Conservation (phyloP, 495 filamentous ascomycete species). For the Neurospora sp. region DNA sequence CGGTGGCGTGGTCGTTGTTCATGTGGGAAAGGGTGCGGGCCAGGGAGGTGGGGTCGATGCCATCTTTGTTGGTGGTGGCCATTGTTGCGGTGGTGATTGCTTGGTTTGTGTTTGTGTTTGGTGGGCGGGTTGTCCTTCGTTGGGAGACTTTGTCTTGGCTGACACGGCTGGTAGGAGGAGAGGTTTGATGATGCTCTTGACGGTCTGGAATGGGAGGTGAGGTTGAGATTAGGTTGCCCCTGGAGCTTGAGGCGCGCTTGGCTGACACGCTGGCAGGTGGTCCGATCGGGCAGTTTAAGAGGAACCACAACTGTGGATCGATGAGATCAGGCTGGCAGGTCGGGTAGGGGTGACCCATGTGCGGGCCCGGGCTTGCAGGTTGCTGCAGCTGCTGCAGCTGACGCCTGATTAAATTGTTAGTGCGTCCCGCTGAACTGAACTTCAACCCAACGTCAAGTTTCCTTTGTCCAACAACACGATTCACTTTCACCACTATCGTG, state of each 20-base stretch:
- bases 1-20: constrained; percentile 64
- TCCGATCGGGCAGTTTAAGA: neutral
- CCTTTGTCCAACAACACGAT: neutral
- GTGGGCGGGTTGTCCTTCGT: neutral
- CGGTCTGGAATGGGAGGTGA: neutral
- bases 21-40: constrained; percentile 65
- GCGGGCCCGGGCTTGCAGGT: neutral
- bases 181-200: neutral
- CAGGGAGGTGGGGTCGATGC: constrained; percentile 32
- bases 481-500: neutral
- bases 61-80: neutral
- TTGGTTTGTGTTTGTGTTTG: neutral
- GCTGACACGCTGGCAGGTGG: neutral
- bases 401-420: neutral
- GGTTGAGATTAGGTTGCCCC: neutral
- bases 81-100: neutral
- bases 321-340: neutral
- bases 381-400: neutral
- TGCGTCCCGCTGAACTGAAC: neutral
- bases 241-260: neutral
- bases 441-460: neutral
- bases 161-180: neutral
- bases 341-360: neutral
- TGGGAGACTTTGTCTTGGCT: neutral
- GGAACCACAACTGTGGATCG: neutral